These are phyloP conservation scores for Trichoderma sp. DNA, from an alignment of 2,329 filamentous ascomycete species.

Conservation along the genomic window DNA sequence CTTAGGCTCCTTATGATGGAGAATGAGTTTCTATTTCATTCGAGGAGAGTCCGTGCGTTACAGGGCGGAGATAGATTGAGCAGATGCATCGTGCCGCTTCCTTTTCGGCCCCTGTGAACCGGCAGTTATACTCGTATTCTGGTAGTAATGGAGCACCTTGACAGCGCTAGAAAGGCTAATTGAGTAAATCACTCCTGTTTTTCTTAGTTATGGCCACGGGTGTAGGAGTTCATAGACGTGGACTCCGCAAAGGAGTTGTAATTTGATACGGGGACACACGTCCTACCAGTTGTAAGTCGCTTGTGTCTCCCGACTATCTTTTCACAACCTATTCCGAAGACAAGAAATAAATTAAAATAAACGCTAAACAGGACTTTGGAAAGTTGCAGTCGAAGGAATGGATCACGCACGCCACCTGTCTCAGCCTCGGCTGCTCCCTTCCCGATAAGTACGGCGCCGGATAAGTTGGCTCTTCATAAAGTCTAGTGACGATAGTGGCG, in stretches of 20 bases:
- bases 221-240: not conserved
- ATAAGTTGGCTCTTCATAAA: not conserved
- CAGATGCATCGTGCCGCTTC: not conserved
- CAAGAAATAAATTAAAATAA: no score
- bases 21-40: not conserved
- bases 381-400: not conserved
- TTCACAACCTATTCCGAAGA: not conserved
- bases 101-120: not conserved
- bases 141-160: not conserved
- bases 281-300: not conserved
- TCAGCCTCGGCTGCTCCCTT: not conserved
- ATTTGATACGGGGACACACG: not conserved
- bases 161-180: not conserved
- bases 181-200: not conserved
- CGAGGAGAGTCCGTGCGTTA: not conserved
- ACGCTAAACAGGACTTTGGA: not conserved
- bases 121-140: not conserved
- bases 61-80: not conserved
- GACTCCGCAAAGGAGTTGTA: not conserved
- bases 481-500: not conserved
- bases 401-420: not conserved
- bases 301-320: not conserved
- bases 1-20: not conserved
- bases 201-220: not conserved
- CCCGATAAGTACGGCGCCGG: not conserved